Base-by-base conservation (phyloP, 139 green algal species). In the Diplosphaera chodatii region DNA sequence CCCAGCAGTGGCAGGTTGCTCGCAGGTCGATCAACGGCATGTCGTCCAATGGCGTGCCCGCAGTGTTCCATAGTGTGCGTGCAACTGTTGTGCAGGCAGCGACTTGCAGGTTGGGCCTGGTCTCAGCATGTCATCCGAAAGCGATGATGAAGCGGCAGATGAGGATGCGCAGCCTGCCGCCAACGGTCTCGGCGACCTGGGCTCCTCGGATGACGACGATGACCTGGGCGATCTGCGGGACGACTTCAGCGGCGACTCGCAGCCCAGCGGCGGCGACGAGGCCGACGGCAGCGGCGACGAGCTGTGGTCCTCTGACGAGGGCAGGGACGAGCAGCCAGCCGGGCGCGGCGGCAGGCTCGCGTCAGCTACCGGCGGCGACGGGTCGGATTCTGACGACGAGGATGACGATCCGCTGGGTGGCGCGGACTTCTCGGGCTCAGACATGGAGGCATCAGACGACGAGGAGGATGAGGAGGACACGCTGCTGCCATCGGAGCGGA, bases 401-500 rank as follows among this genome's bases (percentile, higher is more conserved):
- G 72, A 78, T 23, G 64, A 73, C 32, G 63, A 33, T 15, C 21
- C 37, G 25, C 66, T 32, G 34, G 34, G 21, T 22, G 34, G 40
- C 8, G 37, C 40, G 23, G 63, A 70, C 25, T 28, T 41, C 40
- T 56, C 30, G 33, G 59, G 20, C 29, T 40, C 30, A 32, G 72
- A 64, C 23, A 37, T n/a, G 62, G 32, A 63, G 29, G 72, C 40
- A n/a, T n/a, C n/a, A 18, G 69, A 28, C 30, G 23, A 21, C 3
- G 69, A 74, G 21, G 76, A 83, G 18, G 71, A 84, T 41, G 77
- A 87, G 30, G 77, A 87, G 27, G 77, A n/a, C n/a, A n/a, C 83
- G 29, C 68, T 86, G 74, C 76, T 84, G 32, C 82, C 86, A 40
- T 73, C 86, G 37, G 87, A 92, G 76, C 69, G 75, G 29, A 69